Evolutionary conservation across 129 eudicot genomes (phyloP).

Genomic region (Tagetes patula): DNA sequence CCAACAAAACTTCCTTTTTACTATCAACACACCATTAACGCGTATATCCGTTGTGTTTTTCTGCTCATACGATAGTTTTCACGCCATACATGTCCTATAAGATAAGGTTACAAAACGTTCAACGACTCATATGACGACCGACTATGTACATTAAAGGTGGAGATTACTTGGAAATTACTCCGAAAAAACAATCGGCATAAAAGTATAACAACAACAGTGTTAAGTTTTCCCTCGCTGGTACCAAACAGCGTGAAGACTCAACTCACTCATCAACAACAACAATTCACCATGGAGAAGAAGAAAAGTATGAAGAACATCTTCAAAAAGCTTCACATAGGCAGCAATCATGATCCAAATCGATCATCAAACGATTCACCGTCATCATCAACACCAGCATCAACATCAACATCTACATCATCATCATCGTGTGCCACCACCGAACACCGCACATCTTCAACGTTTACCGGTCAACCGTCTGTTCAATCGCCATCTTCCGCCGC

Average conservation of each 20-base stretch:
- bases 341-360: slow-evolving; percentile 77
- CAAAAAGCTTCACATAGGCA: slow-evolving; percentile 79
- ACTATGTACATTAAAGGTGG: too few relatives aligned
- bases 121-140: too few relatives aligned
- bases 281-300: slow-evolving; percentile 40
- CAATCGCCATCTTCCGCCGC: slow-evolving; percentile 28
- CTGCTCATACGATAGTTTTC: too few relatives aligned
- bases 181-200: not conserved
- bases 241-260: slow-evolving; percentile 12
- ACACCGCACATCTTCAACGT: slow-evolving; percentile 24
- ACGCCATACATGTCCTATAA: too few relatives aligned
- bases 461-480: slow-evolving; percentile 19
- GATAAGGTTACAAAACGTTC: too few relatives aligned
- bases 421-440: slow-evolving; percentile 29
- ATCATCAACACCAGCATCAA: slow-evolving; percentile 25
- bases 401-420: slow-evolving; percentile 27
- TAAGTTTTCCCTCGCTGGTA: slow-evolving; percentile 38
- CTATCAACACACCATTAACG: too few relatives aligned
- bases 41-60: too few relatives aligned
- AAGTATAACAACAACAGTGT: not conserved
- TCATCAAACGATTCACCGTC: slow-evolving; percentile 50
- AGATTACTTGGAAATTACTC: not conserved
- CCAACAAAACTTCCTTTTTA: too few relatives aligned
- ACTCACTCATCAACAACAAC: not conserved
- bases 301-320: slow-evolving; percentile 86